phyloP scores from a whole-genome alignment of 192 early-diverging fungal species.

The Diversispora epigaea region DNA sequence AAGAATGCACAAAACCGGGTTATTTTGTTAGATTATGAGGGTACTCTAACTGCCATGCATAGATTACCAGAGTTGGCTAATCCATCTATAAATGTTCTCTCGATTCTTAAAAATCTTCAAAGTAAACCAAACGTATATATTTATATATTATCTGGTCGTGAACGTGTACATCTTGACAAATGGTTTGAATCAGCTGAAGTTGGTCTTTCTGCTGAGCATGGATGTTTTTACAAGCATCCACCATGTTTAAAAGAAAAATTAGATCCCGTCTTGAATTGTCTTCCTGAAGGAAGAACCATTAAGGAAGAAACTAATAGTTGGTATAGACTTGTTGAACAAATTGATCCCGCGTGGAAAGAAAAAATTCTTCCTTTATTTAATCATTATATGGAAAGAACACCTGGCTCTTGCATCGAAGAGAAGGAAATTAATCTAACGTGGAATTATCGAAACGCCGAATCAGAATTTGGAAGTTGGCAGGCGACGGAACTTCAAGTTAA shows the following conservation, averaged over 20 bases:
- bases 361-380: constrained; percentile 93
- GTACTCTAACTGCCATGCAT: constrained; percentile 84
- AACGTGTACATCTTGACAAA: constrained; percentile 79
- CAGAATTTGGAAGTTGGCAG: constrained; percentile 97
- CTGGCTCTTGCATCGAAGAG: constrained; percentile 96
- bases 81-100: constrained; percentile 73
- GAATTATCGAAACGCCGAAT: constrained; percentile 95
- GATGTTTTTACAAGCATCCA: constrained; percentile 97
- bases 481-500: constrained; percentile 97
- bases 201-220: constrained; percentile 96
- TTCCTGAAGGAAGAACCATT: constrained; percentile 50
- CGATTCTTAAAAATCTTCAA: constrained; percentile 67
- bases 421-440: constrained; percentile 99
- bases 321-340: constrained; percentile 84
- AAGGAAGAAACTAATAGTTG: constrained; percentile 71
- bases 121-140: constrained; percentile 84
- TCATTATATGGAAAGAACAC: constrained; percentile 97
- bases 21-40: constrained; percentile 95
- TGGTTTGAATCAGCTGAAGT: constrained; percentile 91
- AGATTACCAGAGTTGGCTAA: constrained; percentile 92
- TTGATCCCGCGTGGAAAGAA: constrained; percentile 88
- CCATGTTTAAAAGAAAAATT: constrained; percentile 55
- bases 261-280: constrained; percentile 46
- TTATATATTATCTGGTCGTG: constrained; percentile 94
- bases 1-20: constrained; percentile 70